Percentiles rank a stretch among this genome's conserved stretches.
Conservation (phyloP, 116 monocot species). For the Phalaenopsis hybrid region DNA sequence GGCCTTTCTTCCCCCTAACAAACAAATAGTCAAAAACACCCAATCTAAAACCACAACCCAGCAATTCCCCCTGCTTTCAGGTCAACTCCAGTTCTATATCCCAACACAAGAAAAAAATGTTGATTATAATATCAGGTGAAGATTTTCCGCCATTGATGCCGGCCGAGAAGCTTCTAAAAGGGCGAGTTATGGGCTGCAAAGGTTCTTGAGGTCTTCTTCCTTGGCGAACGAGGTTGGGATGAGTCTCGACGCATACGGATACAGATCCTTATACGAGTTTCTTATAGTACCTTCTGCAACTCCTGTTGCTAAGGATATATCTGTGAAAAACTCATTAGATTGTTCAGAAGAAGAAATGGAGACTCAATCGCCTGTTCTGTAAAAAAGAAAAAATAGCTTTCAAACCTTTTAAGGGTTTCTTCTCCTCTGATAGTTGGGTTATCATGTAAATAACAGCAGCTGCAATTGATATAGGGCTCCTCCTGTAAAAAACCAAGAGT, state of each 20-base stretch:
- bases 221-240: conserved; percentile 19
- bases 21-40: too few relatives aligned
- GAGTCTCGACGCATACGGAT: conserved; percentile 15
- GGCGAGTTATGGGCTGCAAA: conserved; percentile 15
- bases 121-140: not conserved
- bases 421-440: conserved; percentile 22
- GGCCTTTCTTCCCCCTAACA: too few relatives aligned
- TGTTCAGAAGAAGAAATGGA: not conserved
- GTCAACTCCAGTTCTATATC: too few relatives aligned
- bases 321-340: not conserved
- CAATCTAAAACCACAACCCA: too few relatives aligned
- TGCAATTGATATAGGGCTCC: conserved; percentile 24
- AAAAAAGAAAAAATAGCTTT: not conserved
- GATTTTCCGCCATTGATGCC: not conserved
- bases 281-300: conserved; percentile 23
- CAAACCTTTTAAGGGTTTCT: conserved; percentile 21
- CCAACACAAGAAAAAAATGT: too few relatives aligned
- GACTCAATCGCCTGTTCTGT: too few relatives aligned
- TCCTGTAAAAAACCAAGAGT: conserved; percentile 13
- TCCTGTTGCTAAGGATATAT: conserved; percentile 23
- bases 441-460: conserved; percentile 31
- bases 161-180: not conserved
- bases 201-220: conserved; percentile 23
- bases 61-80: too few relatives aligned
- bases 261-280: conserved; percentile 24